Evolutionary conservation across 2,329 filamentous ascomycete species (phyloP), one percentile per base, ranked within the genome.

Genomic region (Aspergillus texensis): DNA sequence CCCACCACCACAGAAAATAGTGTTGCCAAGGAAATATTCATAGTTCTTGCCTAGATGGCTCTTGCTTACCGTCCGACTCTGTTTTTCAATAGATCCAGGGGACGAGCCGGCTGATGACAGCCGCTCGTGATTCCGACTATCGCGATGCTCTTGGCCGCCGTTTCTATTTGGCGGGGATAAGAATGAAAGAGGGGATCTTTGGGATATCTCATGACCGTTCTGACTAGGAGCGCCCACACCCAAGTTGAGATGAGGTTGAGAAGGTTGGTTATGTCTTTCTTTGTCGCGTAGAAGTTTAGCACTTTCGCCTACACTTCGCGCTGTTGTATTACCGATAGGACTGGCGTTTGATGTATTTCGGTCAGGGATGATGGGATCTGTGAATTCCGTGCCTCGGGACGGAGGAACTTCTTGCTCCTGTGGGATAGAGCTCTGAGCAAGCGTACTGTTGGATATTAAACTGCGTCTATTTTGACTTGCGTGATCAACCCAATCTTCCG

Each of bases 1-100:
- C 9, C 95, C 95, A 39, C 92, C 91, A 63, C 92, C 84, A 76
- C 89, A 97, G 75, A 99, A 99, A 28, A 93, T 83, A 0, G 93
- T 97, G 74, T 98, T 99, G 53, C 95, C 95, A 52, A 92, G 87
- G 72, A 97, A 98, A 77, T 97, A 97, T 75, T 98, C 88, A 78
- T 94, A 91, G 71, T 97, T 97, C 68, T 86, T 89, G 58, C 91
- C 89, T 61, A 86, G 74, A 41, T 83, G 78, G 28, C 76, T 68
- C 53, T 80, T 80, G 6, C 59, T 66, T 21, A 71, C 66, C 21
- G 73, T 61, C 30, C 72, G 58, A 60, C 69, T 62, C 61, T 74
- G 71, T 71, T 87, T 84, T n/a, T 82, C 81, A 46, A 82, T 78
- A 57, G 91, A 83, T 54, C 84, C 85, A 2, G 92, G 92, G 10